Base-by-base conservation (phyloP, 495 filamentous ascomycete species). In the Clavariopsis aquatica region DNA sequence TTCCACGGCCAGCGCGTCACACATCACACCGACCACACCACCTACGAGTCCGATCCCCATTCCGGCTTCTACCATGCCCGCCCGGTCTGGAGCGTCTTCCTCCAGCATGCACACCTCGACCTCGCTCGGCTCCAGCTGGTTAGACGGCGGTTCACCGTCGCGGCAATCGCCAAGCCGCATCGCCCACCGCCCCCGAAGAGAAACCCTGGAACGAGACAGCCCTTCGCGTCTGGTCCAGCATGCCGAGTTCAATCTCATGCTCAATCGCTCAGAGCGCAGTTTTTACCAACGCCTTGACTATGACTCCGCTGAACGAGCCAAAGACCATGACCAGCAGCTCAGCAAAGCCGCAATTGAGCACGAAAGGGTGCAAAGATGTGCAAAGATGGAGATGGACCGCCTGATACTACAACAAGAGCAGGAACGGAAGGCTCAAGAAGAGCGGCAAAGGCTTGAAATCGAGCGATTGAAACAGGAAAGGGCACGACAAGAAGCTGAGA, bases 261-360 rank as follows among this genome's bases (percentile, higher is more conserved):
- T 68, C 10, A 26, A 74, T 27, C 52, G 63, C 9, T 68, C 68
- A 8, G 72, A 75, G 24, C 62, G 49, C 1, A 55, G 60, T 10
- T 69, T 66, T 49, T 55, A 66, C 17, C 17, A 56, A 22, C 57
- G 49, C 15, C 49, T 67, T 10, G 63, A 72, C 23, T 13, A 49
- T 28, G 62, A 38, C 17, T 24, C 59, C 13, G 58, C 65, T 17
- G 49, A 64, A 29, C 52, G 29, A 23, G 47, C 38, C 5, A 57
- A 60, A 45, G 28, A 77, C 6, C 86, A 91, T 61, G 80, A 80
- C 58, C 79, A 80, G 49, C 83, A 88, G 1, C 81, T 93, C 17
- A 84, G 85, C 43, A 77, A 81, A 45, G 88, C 85, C 0, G 82
- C 81, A 15, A 80, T 76, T 22, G 80, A 83, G 61, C 88, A 92